Evolutionary conservation across 140 eudicot genomes (phyloP).

Genomic region (Erigeron philadelphicus): DNA sequence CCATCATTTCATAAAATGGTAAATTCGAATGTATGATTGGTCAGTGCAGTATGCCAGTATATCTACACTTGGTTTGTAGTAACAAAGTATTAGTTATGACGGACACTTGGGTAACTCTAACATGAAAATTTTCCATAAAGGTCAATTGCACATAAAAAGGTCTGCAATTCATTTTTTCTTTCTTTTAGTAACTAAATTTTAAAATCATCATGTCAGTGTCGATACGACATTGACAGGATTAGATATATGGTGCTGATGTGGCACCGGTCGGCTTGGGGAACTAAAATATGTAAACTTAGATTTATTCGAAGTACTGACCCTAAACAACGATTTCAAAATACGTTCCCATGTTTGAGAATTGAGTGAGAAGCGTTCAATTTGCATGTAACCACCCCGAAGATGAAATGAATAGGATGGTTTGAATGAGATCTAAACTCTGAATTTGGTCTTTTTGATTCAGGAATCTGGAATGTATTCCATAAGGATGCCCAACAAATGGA

Average conservation of each 20-base stretch:
- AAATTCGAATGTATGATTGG: no score
- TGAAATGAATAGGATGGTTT: neutral
- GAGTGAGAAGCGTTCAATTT: neutral
- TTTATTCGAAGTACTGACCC: neutral
- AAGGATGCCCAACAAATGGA: slow-evolving; percentile 97
- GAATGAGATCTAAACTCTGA: slow-evolving; percentile 13
- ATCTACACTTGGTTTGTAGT: no score
- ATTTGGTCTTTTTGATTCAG: slow-evolving; percentile 31
- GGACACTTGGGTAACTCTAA: no score
- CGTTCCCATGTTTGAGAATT: neutral
- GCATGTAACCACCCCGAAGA: neutral
- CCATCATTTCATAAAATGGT: no score
- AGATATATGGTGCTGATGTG: neutral
- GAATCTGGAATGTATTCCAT: slow-evolving; percentile 60
- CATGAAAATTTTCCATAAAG: no score
- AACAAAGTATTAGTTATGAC: no score
- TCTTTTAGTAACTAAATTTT: no score
- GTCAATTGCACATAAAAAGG: no score
- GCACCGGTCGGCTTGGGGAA: neutral
- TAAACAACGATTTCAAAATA: no score
- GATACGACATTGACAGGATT: neutral
- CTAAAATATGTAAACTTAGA: neutral
- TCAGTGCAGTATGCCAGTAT: no score
- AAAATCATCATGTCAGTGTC: neutral
- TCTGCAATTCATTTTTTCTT: no score